Evolutionary conservation across 768 basidiomycete species (phyloP).

Genomic region (Trametes elegans): DNA sequence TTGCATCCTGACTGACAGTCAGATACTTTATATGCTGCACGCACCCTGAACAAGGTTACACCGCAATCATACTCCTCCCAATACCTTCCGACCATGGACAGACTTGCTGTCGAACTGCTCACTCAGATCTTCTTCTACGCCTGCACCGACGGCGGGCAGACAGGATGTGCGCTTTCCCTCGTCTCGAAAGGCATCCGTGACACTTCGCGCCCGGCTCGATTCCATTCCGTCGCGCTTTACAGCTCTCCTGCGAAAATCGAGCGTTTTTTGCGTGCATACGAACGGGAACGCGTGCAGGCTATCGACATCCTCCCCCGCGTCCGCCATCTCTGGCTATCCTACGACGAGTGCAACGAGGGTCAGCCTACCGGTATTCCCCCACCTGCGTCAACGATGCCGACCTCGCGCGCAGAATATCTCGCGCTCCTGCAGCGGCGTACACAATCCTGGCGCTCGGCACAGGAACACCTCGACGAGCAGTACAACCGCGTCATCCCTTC

Average conservation of each 20-base stretch:
- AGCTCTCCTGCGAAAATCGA: neutral
- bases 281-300: neutral
- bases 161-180: slow-evolving; percentile 29
- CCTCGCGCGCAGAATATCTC: slow-evolving; percentile 9
- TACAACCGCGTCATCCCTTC: slow-evolving; percentile 15
- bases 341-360: neutral
- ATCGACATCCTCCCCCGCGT: slow-evolving; percentile 7
- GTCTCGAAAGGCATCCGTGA: slow-evolving; percentile 30
- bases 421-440: slow-evolving; percentile 6
- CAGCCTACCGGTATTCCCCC: neutral
- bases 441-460: slow-evolving; percentile 3
- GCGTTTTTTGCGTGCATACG: neutral
- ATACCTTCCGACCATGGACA: slow-evolving; percentile 13
- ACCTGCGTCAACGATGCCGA: neutral
- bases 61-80: too few relatives aligned
- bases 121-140: slow-evolving; percentile 28
- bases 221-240: slow-evolving; percentile 11
- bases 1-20: too few relatives aligned
- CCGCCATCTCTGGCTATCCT: slow-evolving; percentile 15
- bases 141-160: slow-evolving; percentile 30
- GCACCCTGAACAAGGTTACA: too few relatives aligned
- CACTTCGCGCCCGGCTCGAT: slow-evolving; percentile 22
- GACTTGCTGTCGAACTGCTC: slow-evolving; percentile 28
- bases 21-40: too few relatives aligned
- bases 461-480: slow-evolving; percentile 10